A percentile compares a stretch with the other conserved stretches of the same genome.
Conservation (phyloP, 2,329 filamentous ascomycete species). For the Exophiala dermatitidis region DNA sequence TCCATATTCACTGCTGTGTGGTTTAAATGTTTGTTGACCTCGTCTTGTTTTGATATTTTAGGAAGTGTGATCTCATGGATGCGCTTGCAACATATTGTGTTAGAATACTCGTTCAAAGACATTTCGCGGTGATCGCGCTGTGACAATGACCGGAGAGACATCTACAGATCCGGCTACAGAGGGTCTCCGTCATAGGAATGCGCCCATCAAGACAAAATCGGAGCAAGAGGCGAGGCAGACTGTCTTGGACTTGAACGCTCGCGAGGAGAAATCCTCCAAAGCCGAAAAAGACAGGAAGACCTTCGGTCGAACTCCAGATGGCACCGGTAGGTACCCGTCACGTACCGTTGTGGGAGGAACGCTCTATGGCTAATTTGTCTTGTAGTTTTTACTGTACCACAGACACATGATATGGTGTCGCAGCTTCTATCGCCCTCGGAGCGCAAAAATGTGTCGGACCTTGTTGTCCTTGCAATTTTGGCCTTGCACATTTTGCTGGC, state of each 20-base stretch:
- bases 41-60: too few relatives aligned
- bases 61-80: neutral
- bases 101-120: neutral
- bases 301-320: slow-evolving; percentile 83
- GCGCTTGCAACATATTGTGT: neutral
- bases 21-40: neutral
- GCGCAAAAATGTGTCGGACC: slow-evolving; percentile 88
- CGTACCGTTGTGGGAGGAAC: neutral
- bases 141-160: slow-evolving; percentile 8
- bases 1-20: neutral
- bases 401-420: slow-evolving; percentile 98
- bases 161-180: slow-evolving; percentile 24
- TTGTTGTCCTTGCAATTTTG: slow-evolving; percentile 70
- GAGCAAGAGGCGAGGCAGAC: slow-evolving; percentile 40
- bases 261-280: slow-evolving; percentile 39
- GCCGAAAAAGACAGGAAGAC: slow-evolving; percentile 60
- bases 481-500: slow-evolving; percentile 66
- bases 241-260: slow-evolving; percentile 45
- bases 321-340: slow-evolving; percentile 61
- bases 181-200: slow-evolving; percentile 45
- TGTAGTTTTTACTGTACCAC: slow-evolving; percentile 86
- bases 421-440: slow-evolving; percentile 90
- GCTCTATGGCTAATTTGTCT: neutral
- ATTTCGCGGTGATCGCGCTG: neutral
- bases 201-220: slow-evolving; percentile 31